Conservation (phyloP, 1,284 basidiomycete genomes). For the Melampsora occidentalis region DNA sequence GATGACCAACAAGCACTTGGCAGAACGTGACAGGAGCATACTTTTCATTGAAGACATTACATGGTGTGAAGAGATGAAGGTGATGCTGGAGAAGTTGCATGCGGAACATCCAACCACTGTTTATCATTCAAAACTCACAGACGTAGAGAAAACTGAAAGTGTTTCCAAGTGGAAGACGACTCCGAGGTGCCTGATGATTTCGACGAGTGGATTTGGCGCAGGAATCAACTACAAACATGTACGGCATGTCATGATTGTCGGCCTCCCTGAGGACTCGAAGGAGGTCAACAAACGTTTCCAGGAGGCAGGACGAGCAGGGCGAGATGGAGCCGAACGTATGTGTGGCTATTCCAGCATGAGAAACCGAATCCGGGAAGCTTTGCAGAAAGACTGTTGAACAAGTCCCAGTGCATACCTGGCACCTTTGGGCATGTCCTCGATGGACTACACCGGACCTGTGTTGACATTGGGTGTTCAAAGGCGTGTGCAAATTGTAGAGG, state of each 20-base stretch:
- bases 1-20: too few relatives aligned
- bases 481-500: too few relatives aligned
- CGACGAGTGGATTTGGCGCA: background rate
- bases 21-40: background rate
- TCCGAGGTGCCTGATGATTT: background rate
- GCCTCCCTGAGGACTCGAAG: background rate
- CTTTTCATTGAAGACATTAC: background rate
- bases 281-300: background rate
- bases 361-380: too few relatives aligned
- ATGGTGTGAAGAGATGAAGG: background rate
- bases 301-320: background rate
- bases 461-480: too few relatives aligned
- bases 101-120: background rate
- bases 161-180: background rate
- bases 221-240: slow-evolving; percentile 2
- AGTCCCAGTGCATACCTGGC: too few relatives aligned
- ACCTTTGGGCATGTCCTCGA: too few relatives aligned
- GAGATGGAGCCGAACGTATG: background rate
- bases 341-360: too few relatives aligned
- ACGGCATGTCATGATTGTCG: background rate
- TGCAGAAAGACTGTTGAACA: too few relatives aligned
- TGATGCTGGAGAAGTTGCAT: too few relatives aligned
- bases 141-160: too few relatives aligned
- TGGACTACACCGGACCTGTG: too few relatives aligned
- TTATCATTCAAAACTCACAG: too few relatives aligned